Conservation (phyloP, 2,329 filamentous ascomycete genomes). For the Amylocarpus encephaloides region DNA sequence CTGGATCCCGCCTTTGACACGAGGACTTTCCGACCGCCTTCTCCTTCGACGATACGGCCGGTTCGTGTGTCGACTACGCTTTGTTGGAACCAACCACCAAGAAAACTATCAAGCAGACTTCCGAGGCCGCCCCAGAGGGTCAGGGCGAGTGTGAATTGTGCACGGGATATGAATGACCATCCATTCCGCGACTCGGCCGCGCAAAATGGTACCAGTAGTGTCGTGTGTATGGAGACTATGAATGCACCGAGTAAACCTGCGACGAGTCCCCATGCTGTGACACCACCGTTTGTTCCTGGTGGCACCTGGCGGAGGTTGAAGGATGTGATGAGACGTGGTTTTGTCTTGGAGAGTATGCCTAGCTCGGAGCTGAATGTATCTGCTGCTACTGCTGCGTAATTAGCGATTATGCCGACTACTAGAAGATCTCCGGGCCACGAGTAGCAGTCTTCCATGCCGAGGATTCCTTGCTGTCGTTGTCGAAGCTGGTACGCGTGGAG, state of each 20-base stretch:
- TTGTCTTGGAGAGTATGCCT: slow-evolving; percentile 72
- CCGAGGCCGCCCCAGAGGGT: slow-evolving; percentile 70
- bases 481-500: slow-evolving; percentile 55
- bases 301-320: slow-evolving; percentile 71
- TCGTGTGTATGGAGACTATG: slow-evolving; percentile 56
- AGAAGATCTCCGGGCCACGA: slow-evolving; percentile 57
- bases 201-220: slow-evolving; percentile 66
- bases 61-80: slow-evolving; percentile 78
- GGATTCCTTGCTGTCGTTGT: slow-evolving; percentile 34
- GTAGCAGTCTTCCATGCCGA: slow-evolving; percentile 39
- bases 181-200: slow-evolving; percentile 27
- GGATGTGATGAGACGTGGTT: slow-evolving; percentile 82
- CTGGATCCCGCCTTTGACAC: slow-evolving; percentile 33
- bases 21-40: slow-evolving; percentile 59
- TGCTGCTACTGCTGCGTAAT: slow-evolving; percentile 86
- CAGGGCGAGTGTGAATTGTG: slow-evolving; percentile 45
- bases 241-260: slow-evolving; percentile 71
- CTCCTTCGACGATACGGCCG: slow-evolving; percentile 85
- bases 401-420: slow-evolving; percentile 61
- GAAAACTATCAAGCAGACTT: slow-evolving; percentile 77
- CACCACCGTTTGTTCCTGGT: slow-evolving; percentile 87
- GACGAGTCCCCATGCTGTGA: slow-evolving; percentile 66
- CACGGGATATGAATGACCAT: slow-evolving; percentile 50
- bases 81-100: slow-evolving; percentile 79
- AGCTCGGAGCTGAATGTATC: slow-evolving; percentile 96